These are phyloP conservation scores for Coniochaeta prunicola DNA, from an alignment of 2,329 filamentous ascomycete species.

Conservation along the genomic window DNA sequence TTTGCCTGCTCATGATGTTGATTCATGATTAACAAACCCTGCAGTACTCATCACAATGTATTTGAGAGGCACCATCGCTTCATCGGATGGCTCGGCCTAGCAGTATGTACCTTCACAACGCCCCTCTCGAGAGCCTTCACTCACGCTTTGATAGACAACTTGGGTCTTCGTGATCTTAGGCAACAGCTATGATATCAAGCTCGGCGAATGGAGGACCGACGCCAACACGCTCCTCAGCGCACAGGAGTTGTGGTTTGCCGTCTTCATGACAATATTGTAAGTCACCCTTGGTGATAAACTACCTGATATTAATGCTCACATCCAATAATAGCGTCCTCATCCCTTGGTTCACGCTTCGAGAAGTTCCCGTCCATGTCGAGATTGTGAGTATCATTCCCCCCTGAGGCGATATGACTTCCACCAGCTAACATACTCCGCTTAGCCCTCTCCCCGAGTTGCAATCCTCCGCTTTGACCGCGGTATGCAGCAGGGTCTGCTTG, in stretches of 20 bases:
- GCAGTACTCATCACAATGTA: constrained; percentile 30
- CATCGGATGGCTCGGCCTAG: constrained; percentile 31
- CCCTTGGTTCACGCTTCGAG: constrained; percentile 30
- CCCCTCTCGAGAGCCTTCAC: neutral
- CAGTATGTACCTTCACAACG: constrained; percentile 15
- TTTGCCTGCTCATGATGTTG: neutral
- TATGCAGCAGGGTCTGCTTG: constrained; percentile 33
- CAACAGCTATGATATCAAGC: constrained; percentile 27
- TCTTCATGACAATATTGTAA: constrained; percentile 32
- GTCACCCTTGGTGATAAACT: constrained; percentile 3
- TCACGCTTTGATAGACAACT: constrained; percentile 18
- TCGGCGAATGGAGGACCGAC: constrained; percentile 23
- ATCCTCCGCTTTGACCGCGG: constrained; percentile 30
- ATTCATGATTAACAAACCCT: constrained; percentile 5
- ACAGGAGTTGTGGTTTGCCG: constrained; percentile 32
- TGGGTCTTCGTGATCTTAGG: constrained; percentile 31
- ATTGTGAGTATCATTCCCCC: constrained; percentile 19
- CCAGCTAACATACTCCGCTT: constrained; percentile 11
- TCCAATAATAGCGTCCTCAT: constrained; percentile 23
- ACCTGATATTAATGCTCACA: constrained; percentile 10
- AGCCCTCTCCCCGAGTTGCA: constrained; percentile 33
- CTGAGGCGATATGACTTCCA: neutral
- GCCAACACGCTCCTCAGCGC: constrained; percentile 24
- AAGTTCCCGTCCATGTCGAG: constrained; percentile 30
- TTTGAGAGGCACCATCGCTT: constrained; percentile 34